Evolutionary conservation across 768 basidiomycete species (phyloP).

Genomic region (Phanerochaete sordida): DNA sequence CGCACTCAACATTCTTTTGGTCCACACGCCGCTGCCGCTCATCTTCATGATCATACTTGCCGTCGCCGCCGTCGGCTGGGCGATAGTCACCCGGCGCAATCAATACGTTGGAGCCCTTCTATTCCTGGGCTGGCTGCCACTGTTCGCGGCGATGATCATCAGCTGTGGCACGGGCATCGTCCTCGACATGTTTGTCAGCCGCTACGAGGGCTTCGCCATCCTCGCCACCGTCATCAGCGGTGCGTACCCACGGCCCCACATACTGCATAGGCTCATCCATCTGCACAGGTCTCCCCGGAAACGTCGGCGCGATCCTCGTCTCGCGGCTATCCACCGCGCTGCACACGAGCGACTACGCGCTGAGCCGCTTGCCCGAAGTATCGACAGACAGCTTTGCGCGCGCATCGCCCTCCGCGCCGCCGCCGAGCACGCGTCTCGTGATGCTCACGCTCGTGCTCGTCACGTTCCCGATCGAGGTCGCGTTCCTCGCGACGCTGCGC

Average conservation of each 20-base stretch:
- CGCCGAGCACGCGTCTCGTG: constrained; percentile 47
- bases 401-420: constrained; percentile 14
- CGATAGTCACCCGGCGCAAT: constrained; percentile 61
- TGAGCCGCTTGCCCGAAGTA: constrained; percentile 16
- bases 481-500: constrained; percentile 67
- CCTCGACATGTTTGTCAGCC: constrained; percentile 83
- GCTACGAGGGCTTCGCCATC: constrained; percentile 84
- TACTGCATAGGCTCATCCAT: neutral
- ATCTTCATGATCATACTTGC: constrained; percentile 47
- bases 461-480: constrained; percentile 75
- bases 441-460: constrained; percentile 69
- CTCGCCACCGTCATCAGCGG: constrained; percentile 88
- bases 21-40: constrained; percentile 65
- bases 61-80: constrained; percentile 45
- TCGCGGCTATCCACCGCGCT: constrained; percentile 88
- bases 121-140: constrained; percentile 83
- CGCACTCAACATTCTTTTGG: constrained; percentile 60
- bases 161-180: constrained; percentile 88
- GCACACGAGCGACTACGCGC: constrained; percentile 52
- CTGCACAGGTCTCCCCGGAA: constrained; percentile 72
- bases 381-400: constrained; percentile 8
- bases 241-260: constrained; percentile 25
- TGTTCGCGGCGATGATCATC: constrained; percentile 89
- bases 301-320: constrained; percentile 86
- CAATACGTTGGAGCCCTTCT: constrained; percentile 67